These are phyloP conservation scores for Cystobasidium pallidum DNA, from an alignment of 1,284 basidiomycete genomes.

Conservation along the genomic window DNA sequence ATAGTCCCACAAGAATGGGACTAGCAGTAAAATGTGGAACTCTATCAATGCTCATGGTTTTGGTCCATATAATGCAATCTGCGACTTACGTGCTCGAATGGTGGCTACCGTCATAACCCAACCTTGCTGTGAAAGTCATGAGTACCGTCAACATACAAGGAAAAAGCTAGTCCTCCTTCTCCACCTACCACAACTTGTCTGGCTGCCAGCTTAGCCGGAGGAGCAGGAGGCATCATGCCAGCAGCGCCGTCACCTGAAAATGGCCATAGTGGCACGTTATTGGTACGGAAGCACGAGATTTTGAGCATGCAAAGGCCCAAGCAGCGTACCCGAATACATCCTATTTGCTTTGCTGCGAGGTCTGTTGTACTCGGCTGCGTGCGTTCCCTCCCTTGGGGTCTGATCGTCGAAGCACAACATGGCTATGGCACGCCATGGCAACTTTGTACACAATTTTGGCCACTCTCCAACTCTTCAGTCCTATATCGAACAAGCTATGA, in stretches of 20 bases:
- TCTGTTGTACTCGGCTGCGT: neutral
- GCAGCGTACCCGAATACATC: constrained; percentile 24
- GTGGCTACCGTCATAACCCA: constrained; percentile 38
- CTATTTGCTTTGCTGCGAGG: neutral
- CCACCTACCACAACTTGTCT: constrained; percentile 24
- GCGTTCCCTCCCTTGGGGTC: neutral
- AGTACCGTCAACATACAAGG: no score
- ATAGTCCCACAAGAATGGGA: constrained; percentile 40
- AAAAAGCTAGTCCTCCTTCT: no score
- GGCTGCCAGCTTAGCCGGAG: constrained; percentile 20
- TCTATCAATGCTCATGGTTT: neutral
- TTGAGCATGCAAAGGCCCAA: neutral
- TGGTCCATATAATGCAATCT: neutral
- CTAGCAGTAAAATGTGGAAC: constrained; percentile 6
- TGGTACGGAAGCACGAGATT: neutral
- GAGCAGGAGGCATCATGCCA: constrained; percentile 15
- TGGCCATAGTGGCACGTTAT: neutral
- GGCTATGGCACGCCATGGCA: neutral
- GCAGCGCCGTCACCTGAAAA: constrained; percentile 3
- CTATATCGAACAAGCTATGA: neutral
- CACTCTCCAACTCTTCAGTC: neutral
- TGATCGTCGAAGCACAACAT: constrained; percentile 4
- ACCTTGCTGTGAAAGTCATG: constrained; percentile 14
- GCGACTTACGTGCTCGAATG: constrained; percentile 31
- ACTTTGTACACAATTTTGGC: constrained; percentile 5